phyloP scores from a whole-genome alignment of 2,329 filamentous ascomycete genomes.

The Alternaria tenuissima region DNA sequence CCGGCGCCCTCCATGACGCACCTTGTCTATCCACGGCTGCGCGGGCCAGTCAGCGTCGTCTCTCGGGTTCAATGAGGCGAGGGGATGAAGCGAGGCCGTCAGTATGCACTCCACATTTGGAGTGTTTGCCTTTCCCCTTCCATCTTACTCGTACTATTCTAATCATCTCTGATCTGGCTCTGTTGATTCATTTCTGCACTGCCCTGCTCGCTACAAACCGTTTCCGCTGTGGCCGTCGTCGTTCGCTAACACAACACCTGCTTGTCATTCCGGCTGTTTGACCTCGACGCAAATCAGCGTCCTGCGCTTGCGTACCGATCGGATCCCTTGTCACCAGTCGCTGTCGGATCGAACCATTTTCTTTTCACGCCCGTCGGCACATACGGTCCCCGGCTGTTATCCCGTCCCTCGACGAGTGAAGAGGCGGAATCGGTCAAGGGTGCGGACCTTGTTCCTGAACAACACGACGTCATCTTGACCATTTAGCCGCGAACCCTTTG shows the following conservation, averaged over 20 bases:
- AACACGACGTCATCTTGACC: constrained; percentile 32
- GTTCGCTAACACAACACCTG: background rate
- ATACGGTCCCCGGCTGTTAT: constrained; percentile 3
- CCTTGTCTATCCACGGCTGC: constrained; percentile 7
- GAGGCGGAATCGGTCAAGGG: constrained; percentile 1
- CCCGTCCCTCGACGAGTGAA: background rate
- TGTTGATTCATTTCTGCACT: constrained; percentile 6
- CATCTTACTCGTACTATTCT: background rate
- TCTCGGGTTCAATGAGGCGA: background rate
- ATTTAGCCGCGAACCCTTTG: constrained; percentile 5
- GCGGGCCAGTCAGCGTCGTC: constrained; percentile 7
- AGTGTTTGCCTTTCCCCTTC: constrained; percentile 3
- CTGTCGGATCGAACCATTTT: constrained; percentile 1
- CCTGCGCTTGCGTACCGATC: background rate
- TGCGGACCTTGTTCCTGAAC: constrained; percentile 24
- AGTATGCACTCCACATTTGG: constrained; percentile 2
- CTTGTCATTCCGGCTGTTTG: constrained; percentile 8
- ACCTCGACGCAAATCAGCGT: constrained; percentile 8
- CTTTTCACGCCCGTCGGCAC: background rate
- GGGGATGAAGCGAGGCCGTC: background rate
- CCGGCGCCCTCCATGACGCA: constrained; percentile 42
- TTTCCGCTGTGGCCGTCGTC: background rate
- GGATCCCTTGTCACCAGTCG: constrained; percentile 4
- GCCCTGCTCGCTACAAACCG: background rate
- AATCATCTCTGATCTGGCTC: background rate